Evolutionary conservation across 345 rosid species (phyloP), one percentile per base, ranked within the genome.

Genomic region (Capsella bursapastoris): DNA sequence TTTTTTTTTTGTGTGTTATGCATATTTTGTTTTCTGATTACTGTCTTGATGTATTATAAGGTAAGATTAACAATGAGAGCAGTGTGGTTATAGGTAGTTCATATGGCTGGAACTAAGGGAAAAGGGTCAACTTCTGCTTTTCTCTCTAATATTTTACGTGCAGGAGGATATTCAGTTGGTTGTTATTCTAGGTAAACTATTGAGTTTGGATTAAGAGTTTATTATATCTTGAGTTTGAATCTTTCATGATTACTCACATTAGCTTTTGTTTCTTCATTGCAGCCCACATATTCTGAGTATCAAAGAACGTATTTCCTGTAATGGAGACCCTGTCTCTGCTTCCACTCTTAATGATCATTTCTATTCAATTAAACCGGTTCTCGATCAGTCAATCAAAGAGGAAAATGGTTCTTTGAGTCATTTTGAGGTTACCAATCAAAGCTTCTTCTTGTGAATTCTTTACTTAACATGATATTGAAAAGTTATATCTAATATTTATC

Each of bases 41-140:
- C 9, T 8, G 3, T 14, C 10, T 45, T 3, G 59, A 12, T 40
- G 13, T 40, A 22, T 2, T 40, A 13, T 2, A 43, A 68, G 6
- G 43, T 43, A 22, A 43, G 61, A 71, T 28, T 57, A 52, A 73
- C 32, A 64, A n/a, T 11, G 7, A 49, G 31, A 74, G 57, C 8
- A 41, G 45, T 35, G 45, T 35, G 50, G 43, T 52, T 64, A 8
- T 72, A 90, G 97, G 80, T 85, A 8, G 74, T 95, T 79, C 99
- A 95, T 71, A 84, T 95, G 52, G 94, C 98, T 58, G 99, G 99
- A 66, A 95, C 97, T 1, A 92, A 95, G 68, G 99, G 97, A 59
- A 95, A 92, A 85, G 97, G 98, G 13, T 95, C 97, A 28, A 92
- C 98, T 7, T 88, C 94, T 48, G 92, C 99, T 51, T 90, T 83